Conservation (phyloP, 1,284 basidiomycete genomes). For the Trichosporon faecale region DNA sequence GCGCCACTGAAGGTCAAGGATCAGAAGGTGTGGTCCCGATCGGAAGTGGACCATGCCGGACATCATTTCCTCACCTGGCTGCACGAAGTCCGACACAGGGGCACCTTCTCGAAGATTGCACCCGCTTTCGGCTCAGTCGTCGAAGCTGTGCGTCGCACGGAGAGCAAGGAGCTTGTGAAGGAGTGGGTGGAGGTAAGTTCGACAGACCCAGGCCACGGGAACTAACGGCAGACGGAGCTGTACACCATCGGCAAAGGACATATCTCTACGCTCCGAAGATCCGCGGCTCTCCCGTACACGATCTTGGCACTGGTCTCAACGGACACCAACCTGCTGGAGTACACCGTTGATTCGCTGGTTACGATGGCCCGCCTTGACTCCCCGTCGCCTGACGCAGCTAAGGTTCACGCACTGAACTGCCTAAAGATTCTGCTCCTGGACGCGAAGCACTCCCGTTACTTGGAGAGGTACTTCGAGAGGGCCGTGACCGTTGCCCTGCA, state of each 20-base stretch:
- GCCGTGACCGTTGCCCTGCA: constrained; percentile 44
- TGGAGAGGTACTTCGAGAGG: constrained; percentile 42
- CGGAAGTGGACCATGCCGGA: constrained; percentile 38
- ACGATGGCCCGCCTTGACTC: constrained; percentile 37
- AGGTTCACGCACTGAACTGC: constrained; percentile 51
- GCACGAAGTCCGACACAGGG: constrained; percentile 50
- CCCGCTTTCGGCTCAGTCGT: constrained; percentile 41
- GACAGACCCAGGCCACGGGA: no score
- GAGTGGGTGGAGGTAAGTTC: constrained; percentile 43
- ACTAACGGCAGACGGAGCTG: constrained; percentile 35
- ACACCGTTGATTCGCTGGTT: constrained; percentile 32
- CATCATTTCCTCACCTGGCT: constrained; percentile 45
- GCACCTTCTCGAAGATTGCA: constrained; percentile 49
- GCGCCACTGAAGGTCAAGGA: constrained; percentile 24
- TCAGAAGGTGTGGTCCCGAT: constrained; percentile 35
- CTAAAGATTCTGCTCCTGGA: constrained; percentile 51
- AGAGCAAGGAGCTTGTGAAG: constrained; percentile 28
- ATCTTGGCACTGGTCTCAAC: constrained; percentile 43
- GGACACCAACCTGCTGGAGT: constrained; percentile 37
- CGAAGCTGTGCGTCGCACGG: constrained; percentile 29
- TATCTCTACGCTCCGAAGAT: constrained; percentile 49
- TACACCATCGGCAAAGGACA: constrained; percentile 38
- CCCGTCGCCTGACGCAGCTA: constrained; percentile 39
- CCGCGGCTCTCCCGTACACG: constrained; percentile 48
- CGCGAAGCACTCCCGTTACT: constrained; percentile 39